Base-by-base conservation (phyloP, 352 stramenopile species). In the Globisporangium okanoganense region DNA sequence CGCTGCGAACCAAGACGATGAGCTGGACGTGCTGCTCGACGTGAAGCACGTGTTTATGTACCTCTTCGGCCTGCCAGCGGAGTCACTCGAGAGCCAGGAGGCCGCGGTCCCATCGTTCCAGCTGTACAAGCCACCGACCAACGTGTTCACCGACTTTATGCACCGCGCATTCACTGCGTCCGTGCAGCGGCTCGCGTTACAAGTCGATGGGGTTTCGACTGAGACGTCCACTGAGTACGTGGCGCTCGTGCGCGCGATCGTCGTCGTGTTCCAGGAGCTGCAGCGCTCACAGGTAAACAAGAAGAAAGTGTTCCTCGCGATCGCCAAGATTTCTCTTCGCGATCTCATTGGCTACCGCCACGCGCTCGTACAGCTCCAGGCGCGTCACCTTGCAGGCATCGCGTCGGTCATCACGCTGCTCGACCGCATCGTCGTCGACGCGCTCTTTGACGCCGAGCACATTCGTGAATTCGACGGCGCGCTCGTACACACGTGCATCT, bases 211-310 rank as follows among this genome's bases (percentile, higher is more conserved):
- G 48, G 58, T 18, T 0, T 35, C 56, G 2, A 25, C 65, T 0
- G 44, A 12, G 14, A 43, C n/a, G 27, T 59, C 66, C 8, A 14
- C 38, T 9, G 49, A 78, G 57, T 73, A 75, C 33, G 70, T 90
- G 33, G 56, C 68, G 40, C 48, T 95, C 44, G 56, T 81, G 18
- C 58, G 75, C 24, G 79, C 76, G 1, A 64, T 87, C 45, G 29
- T 93, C 49, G 73, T 73, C 35, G 82, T 93, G 29, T 90, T 87
- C 58, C 83, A 92, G 35, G 82, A 90, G 56, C 69, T 95, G 31
- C 85, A 93, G 61, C 78, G 73, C 43, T 82, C 85, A n/a, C 85
- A 95, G 56, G 72, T 82, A n/a, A 95, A 94, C 72, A 94, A 93
- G 71, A 90, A 89, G 62, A 95, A 95, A 48, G 87, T 93, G 24